A percentile compares a stretch with the other conserved stretches of the same genome.
phyloP scores from a whole-genome alignment of 179 eudicot genomes.

The Camellia oleifera region DNA sequence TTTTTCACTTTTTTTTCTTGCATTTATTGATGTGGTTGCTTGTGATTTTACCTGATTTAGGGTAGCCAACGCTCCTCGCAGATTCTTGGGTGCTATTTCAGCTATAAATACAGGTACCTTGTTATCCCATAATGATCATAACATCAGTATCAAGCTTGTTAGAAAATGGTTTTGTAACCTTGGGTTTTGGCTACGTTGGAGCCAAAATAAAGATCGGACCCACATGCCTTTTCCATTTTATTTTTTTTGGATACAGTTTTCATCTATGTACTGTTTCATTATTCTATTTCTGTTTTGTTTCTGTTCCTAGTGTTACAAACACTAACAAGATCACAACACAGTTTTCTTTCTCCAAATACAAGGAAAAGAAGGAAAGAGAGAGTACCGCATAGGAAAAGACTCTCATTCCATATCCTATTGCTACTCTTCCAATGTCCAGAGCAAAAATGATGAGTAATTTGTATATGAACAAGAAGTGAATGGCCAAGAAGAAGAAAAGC shows the following conservation, averaged over 20 bases:
- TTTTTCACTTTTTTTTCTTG: neutral
- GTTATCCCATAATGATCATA: neutral
- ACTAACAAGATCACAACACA: too few species aligned
- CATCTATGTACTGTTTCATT: too few species aligned
- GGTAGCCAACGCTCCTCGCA: conserved; percentile 87
- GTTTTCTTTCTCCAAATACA: too few species aligned
- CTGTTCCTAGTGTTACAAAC: too few species aligned
- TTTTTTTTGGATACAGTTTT: too few species aligned
- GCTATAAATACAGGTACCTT: conserved; percentile 94
- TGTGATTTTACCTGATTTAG: conserved; percentile 62
- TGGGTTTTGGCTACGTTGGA: too few species aligned
- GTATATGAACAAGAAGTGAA: too few species aligned
- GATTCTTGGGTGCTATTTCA: conserved; percentile 81
- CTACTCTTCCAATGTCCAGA: conserved; percentile 77
- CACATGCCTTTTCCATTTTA: too few species aligned
- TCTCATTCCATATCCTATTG: conserved; percentile 96
- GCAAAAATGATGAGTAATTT: conserved; percentile 11
- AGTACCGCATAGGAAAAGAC: conserved; percentile 84
- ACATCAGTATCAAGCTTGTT: neutral
- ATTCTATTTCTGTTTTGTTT: too few species aligned
- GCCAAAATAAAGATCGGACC: too few species aligned
- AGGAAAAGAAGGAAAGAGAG: neutral
- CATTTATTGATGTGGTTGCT: neutral
- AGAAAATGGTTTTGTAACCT: neutral
- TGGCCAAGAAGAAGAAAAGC: too few species aligned